Evolutionary conservation across 2,329 filamentous ascomycete genomes (phyloP).

Genomic region (Penicillium verrucosum): DNA sequence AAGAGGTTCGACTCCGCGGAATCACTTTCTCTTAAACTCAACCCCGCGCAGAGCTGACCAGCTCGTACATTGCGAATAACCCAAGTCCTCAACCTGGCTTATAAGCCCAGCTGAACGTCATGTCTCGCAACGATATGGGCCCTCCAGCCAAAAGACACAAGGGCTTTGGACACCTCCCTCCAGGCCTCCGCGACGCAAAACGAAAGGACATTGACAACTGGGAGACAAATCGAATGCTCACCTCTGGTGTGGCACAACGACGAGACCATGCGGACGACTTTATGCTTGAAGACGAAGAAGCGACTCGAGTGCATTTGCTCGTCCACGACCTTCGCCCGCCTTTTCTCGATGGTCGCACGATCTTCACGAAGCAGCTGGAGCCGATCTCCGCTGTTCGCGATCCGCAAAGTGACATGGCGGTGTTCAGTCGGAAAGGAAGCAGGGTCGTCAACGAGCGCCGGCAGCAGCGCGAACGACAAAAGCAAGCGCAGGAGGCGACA

Average conservation of each 20-base stretch:
- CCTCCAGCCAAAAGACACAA: constrained; percentile 42
- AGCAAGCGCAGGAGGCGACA: constrained; percentile 91
- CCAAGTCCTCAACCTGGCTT: background rate
- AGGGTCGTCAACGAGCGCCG: constrained; percentile 86
- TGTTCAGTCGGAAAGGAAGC: constrained; percentile 94
- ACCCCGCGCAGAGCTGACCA: background rate
- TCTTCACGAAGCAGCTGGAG: constrained; percentile 96
- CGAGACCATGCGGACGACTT: constrained; percentile 79
- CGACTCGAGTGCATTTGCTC: constrained; percentile 80
- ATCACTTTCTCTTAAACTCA: background rate
- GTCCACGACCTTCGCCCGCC: constrained; percentile 93
- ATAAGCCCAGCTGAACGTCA: constrained; percentile 12
- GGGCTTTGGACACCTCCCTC: constrained; percentile 33
- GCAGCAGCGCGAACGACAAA: constrained; percentile 87
- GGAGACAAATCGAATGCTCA: constrained; percentile 98
- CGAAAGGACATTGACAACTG: constrained; percentile 95
- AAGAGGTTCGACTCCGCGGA: background rate
- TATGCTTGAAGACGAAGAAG: constrained; percentile 79
- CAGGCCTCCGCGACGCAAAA: constrained; percentile 50
- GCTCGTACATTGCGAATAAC: background rate
- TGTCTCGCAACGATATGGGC: constrained; percentile 35
- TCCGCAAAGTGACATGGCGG: constrained; percentile 96
- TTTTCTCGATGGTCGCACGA: constrained; percentile 88
- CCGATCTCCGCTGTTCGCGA: constrained; percentile 91
- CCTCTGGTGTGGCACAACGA: constrained; percentile 89